These are phyloP conservation scores for Mortierella sp. DNA, from an alignment of 371 early-diverging fungal species.

Conservation along the genomic window DNA sequence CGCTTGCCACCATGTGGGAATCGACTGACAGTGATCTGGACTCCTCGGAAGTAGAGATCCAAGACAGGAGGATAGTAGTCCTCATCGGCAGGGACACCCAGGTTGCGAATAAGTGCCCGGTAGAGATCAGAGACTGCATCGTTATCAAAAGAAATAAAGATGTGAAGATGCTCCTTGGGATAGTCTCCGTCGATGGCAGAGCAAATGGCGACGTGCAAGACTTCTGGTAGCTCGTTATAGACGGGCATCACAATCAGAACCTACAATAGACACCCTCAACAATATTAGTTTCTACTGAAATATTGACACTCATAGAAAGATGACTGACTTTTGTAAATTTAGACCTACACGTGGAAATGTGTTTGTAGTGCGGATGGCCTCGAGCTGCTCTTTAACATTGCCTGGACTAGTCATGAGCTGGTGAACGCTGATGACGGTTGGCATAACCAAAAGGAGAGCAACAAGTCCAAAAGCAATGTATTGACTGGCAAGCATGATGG, in stretches of 20 bases:
- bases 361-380: conserved; percentile 17
- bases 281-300: neutral
- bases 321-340: too few relatives aligned
- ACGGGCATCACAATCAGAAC: conserved; percentile 35
- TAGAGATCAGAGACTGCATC: conserved; percentile 25
- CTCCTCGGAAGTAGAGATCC: conserved; percentile 32
- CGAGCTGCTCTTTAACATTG: conserved; percentile 24
- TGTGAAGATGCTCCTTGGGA: conserved; percentile 31
- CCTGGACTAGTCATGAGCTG: conserved; percentile 20
- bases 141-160: conserved; percentile 34
- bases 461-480: conserved; percentile 18
- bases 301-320: too few relatives aligned
- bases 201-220: conserved; percentile 27
- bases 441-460: conserved; percentile 16
- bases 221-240: conserved; percentile 32
- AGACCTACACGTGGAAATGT: conserved; percentile 25
- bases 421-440: conserved; percentile 20
- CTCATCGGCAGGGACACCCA: conserved; percentile 20
- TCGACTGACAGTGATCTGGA: conserved; percentile 43
- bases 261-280: neutral
- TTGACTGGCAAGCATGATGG: conserved; percentile 7
- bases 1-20: conserved; percentile 58
- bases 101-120: conserved; percentile 22
- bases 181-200: conserved; percentile 34
- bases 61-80: conserved; percentile 31